phyloP scores from a whole-genome alignment of 1,139 yeast species.

The Candida sp. region DNA sequence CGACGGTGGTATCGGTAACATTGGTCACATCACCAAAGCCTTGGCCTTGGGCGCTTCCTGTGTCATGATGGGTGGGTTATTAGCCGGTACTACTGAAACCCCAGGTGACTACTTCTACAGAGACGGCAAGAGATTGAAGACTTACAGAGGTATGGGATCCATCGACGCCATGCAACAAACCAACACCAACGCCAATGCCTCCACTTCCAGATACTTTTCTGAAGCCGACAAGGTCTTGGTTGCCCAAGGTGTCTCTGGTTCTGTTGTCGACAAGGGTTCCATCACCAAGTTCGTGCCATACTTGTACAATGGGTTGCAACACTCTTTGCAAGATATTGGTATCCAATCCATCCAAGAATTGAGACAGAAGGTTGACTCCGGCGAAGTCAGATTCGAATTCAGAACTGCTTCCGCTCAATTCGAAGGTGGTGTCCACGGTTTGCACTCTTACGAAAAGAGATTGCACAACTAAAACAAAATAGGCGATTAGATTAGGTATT shows the following conservation, averaged over 20 bases:
- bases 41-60: constrained; percentile 96
- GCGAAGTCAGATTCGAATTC: constrained; percentile 90
- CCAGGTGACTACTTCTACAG: constrained; percentile 99
- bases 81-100: constrained; percentile 98
- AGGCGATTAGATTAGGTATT: no score
- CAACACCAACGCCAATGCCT: constrained; percentile 87
- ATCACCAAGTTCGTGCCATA: constrained; percentile 93
- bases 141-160: constrained; percentile 99
- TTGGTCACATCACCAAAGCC: constrained; percentile 98
- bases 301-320: constrained; percentile 95
- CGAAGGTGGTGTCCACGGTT: constrained; percentile 98
- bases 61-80: constrained; percentile 99
- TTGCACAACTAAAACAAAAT: constrained; percentile 60
- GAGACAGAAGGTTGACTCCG: constrained; percentile 65
- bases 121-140: constrained; percentile 97
- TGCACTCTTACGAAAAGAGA: constrained; percentile 97
- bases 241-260: constrained; percentile 99
- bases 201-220: constrained; percentile 97
- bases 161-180: constrained; percentile 99
- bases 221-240: constrained; percentile 95
- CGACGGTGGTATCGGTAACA: constrained; percentile 99
- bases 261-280: constrained; percentile 97
- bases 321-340: constrained; percentile 99
- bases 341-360: constrained; percentile 66
- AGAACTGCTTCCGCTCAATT: constrained; percentile 99